Conservation (phyloP, 495 filamentous ascomycete species). For the Apodospora peruviana region DNA sequence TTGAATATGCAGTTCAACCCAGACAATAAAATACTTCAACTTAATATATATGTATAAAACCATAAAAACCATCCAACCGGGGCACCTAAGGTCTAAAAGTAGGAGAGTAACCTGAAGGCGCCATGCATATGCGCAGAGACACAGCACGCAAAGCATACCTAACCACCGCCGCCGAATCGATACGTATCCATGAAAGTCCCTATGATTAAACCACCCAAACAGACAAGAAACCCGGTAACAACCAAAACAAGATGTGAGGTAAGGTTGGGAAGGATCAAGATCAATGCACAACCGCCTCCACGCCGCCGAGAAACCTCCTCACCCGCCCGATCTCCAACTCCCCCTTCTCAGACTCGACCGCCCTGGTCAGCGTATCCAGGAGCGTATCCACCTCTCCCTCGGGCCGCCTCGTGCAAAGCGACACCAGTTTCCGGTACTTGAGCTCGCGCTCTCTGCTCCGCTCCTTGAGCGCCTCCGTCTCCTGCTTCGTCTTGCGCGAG, state of each 20-base stretch:
- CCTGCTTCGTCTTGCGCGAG: constrained; percentile 54
- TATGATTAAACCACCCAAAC: no score
- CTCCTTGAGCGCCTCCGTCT: constrained; percentile 48
- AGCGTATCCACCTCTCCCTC: constrained; percentile 60
- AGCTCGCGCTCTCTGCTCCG: constrained; percentile 61
- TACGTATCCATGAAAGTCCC: no score
- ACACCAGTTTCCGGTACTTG: constrained; percentile 65
- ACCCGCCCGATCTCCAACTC: constrained; percentile 66
- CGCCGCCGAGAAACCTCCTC: constrained; percentile 65
- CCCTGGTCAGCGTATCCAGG: constrained; percentile 55
- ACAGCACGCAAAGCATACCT: no score
- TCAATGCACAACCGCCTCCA: constrained; percentile 48
- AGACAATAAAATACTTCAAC: no score
- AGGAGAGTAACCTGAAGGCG: no score
- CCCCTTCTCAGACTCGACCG: constrained; percentile 68
- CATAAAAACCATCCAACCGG: no score
- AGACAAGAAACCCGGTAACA: no score
- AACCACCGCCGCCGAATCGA: no score
- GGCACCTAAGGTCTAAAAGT: no score
- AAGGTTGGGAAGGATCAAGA: not conserved
- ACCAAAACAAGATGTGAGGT: not conserved
- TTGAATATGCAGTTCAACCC: no score
- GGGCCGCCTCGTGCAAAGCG: constrained; percentile 59
- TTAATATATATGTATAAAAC: no score
- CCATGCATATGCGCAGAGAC: no score